Base-by-base conservation (phyloP, 441 rosid genomes). In the Pelargonium fulgidum region DNA sequence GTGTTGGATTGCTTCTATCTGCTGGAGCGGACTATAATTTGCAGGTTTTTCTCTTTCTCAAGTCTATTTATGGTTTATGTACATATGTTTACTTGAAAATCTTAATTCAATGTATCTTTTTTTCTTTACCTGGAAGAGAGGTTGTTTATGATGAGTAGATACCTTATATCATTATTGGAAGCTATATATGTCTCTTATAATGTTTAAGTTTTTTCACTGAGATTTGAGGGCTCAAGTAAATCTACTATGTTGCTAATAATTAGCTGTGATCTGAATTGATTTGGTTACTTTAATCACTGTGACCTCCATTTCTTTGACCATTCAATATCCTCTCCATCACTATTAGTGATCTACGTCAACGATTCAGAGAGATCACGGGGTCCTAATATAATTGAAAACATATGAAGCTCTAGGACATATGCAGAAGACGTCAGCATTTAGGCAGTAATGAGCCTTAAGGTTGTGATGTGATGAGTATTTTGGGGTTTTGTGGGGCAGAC, bases 1-100 rank as follows among this genome's bases (percentile, higher is more conserved):
- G 99, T 83, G 96, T 95, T 68, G 89, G 91, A 62, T 73, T 92
- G 81, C 95, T 95, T 73, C 82, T 95, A 71, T 85, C 86, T 73
- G 81, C 97, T 73, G 96, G 96, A 59, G 96, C 99, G 0, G 82
- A 87, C 85, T 91, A 93, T 75, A 92, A 92, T 80, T 73, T 89
- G 74, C 98, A 91, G 99, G 99, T 95, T 80, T 20, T 58, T 58
- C n/a, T 58, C 62, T 17, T 58, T 20, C 62, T 58, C 62, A 58
- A 19, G 11, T 58, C 33, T 58, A 19, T 58, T 58, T 20, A 58
- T 20, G 8, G 52, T 67, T 65, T 36, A 71, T 45, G 68, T 67
- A 69, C 36, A 68, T 62, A 42, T 68, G 29, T 17, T 77, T 58
- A 62, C 69, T 33, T 33, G 39, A 33, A 29, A 29, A 33, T 33